Conservation (phyloP, 2,329 filamentous ascomycete species). For the Colletotrichum navitas region DNA sequence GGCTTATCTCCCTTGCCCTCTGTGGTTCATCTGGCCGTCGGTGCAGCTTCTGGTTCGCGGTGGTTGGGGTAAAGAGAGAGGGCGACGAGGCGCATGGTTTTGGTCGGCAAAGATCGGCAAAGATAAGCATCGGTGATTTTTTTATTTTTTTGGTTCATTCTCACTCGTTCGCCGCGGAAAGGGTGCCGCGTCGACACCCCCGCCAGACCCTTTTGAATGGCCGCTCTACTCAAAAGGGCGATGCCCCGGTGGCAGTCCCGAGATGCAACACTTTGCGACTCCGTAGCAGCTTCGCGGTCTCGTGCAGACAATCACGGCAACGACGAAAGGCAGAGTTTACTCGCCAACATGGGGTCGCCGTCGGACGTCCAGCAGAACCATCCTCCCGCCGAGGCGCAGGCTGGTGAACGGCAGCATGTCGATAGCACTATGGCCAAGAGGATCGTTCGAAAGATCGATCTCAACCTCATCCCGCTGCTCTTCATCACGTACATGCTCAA, state of each 20-base stretch:
- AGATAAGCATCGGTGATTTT: constrained; percentile 20
- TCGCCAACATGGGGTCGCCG: constrained; percentile 37
- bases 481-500: constrained; percentile 71
- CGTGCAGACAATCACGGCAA: neutral
- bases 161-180: constrained; percentile 24
- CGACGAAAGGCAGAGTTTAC: constrained; percentile 27
- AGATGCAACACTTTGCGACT: neutral
- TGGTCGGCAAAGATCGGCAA: constrained; percentile 26
- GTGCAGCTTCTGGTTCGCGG: constrained; percentile 6
- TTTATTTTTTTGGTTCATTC: neutral
- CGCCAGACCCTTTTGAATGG: constrained; percentile 7
- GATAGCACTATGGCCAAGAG: constrained; percentile 47
- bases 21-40: neutral
- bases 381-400: constrained; percentile 21
- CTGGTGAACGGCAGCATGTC: constrained; percentile 32
- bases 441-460: constrained; percentile 69
- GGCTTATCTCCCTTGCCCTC: constrained; percentile 27
- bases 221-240: constrained; percentile 31
- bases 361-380: constrained; percentile 19
- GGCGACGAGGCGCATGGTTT: constrained; percentile 11
- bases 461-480: constrained; percentile 65
- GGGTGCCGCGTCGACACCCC: neutral
- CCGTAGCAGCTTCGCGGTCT: constrained; percentile 9
- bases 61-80: constrained; percentile 3
- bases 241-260: constrained; percentile 3